phyloP scores from a whole-genome alignment of 306 rosid genomes.

The Pueraria montana region DNA sequence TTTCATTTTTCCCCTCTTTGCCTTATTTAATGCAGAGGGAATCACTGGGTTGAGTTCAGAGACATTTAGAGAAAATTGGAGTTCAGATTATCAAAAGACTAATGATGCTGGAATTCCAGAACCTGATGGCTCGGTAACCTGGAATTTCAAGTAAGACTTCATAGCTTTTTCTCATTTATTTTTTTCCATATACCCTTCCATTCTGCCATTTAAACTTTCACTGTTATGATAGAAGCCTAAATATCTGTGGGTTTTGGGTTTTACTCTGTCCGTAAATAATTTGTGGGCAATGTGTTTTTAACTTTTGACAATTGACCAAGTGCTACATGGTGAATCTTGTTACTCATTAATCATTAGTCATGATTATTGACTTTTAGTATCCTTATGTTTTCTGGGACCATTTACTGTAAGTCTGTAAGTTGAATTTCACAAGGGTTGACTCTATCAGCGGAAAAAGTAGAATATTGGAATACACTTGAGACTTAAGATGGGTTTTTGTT shows the following conservation, averaged over 20 bases:
- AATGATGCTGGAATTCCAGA: conserved; percentile 87
- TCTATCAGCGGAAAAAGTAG: neutral
- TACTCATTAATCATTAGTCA: too few species aligned
- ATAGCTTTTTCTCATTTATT: conserved; percentile 18
- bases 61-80: conserved; percentile 85
- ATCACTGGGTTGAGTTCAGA: conserved; percentile 80
- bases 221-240: conserved; percentile 13
- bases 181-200: conserved; percentile 16
- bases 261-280: conserved; percentile 13
- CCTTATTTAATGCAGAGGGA: conserved; percentile 69
- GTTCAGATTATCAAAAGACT: conserved; percentile 85
- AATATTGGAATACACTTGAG: neutral
- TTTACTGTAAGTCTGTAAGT: too few species aligned
- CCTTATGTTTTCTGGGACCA: too few species aligned
- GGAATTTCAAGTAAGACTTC: conserved; percentile 88
- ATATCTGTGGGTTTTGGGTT: conserved; percentile 11
- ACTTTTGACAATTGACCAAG: conserved; percentile 10
- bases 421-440: neutral
- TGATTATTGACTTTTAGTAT: too few species aligned
- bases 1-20: conserved; percentile 1
- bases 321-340: neutral
- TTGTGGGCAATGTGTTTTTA: conserved; percentile 28
- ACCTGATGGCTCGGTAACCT: conserved; percentile 68
- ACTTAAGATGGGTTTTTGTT: neutral
- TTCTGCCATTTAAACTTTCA: conserved; percentile 23